A percentile compares a stretch with the other conserved stretches of the same genome.
Evolutionary conservation across 768 basidiomycete species (phyloP).

Genomic region (Hypholoma sublateritium): DNA sequence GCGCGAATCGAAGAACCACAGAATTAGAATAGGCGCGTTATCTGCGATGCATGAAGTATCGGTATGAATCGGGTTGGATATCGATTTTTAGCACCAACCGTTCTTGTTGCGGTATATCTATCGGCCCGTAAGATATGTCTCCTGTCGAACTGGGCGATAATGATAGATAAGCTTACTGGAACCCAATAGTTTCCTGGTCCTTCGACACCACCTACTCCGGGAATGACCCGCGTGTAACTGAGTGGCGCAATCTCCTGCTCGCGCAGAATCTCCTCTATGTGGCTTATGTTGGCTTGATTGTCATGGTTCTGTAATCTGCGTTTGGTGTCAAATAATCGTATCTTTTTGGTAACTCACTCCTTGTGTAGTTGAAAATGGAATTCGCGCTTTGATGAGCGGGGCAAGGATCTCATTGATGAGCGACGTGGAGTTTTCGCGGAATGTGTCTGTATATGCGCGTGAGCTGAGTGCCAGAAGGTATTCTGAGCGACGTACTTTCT

Average conservation of each 20-base stretch:
- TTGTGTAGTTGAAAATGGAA: slow-evolving; percentile 70
- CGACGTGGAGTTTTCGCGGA: slow-evolving; percentile 63
- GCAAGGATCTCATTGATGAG: slow-evolving; percentile 64
- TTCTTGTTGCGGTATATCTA: slow-evolving; percentile 16
- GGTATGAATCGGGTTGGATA: background rate
- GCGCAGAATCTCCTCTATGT: slow-evolving; percentile 62
- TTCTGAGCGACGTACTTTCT: slow-evolving; percentile 43
- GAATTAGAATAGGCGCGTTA: slow-evolving; percentile 48
- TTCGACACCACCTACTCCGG: slow-evolving; percentile 61
- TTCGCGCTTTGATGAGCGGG: slow-evolving; percentile 52
- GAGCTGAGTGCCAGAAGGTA: background rate
- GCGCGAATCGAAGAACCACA: slow-evolving; percentile 83
- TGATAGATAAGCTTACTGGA: slow-evolving; percentile 43
- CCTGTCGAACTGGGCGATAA: too few relatives aligned
- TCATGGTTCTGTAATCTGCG: slow-evolving; percentile 61
- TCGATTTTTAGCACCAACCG: slow-evolving; percentile 25
- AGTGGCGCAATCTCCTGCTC: slow-evolving; percentile 55
- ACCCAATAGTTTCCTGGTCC: slow-evolving; percentile 81
- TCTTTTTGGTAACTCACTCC: slow-evolving; percentile 45
- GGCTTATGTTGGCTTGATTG: slow-evolving; percentile 71
- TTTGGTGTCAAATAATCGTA: background rate
- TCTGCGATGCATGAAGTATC: slow-evolving; percentile 26
- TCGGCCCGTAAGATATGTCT: too few relatives aligned
- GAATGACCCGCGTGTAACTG: slow-evolving; percentile 64
- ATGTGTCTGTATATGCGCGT: slow-evolving; percentile 47